Evolutionary conservation across 2,329 filamentous ascomycete genomes (phyloP), one percentile per base, ranked within the genome.

Genomic region (Hypoxylon sp.): DNA sequence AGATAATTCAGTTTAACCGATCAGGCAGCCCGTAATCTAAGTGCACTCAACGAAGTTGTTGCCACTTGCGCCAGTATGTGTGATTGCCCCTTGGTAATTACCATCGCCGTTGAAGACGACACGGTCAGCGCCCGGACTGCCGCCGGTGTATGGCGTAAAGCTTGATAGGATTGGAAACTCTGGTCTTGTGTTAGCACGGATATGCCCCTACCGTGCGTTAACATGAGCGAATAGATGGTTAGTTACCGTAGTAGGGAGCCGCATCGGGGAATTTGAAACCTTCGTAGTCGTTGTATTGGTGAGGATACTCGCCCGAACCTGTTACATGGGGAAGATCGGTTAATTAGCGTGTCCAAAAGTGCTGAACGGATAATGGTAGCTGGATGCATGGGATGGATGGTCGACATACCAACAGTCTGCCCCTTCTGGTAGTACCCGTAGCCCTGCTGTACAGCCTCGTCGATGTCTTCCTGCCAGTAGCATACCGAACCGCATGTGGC

Each of bases 11-110:
- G 21, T 49, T 14, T 23, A 9, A 49, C n/a, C 21, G 17, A 7
- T 23, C 23, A 14, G 25, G 32, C 19, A 7, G 38, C 25, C 17
- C 25, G 38, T 28, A 50, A 32, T 61, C 68, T 43, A 65, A 10
- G 50, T 67, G 73, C 89, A 91, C n/a, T 79, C 83, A 64, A 91
- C 87, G 78, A 91, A 91, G 76, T 85, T 79, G 74, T 90, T 86
- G 3, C 86, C 87, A 67, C 83, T 86, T 13, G 89, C 89, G 10
- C 89, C 89, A 17, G 86, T 89, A 74, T 91, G 89, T 0, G 89
- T 92, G 71, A 91, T 90, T 32, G 87, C 78, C 28, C 85, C 84
- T 41, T 89, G 88, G 52, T 86, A 82, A 36, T 81, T 65, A 43
- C 88, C 84, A n/a, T 79, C 67, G 0, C 72, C 79, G 74, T 89